Base-by-base conservation (phyloP, 441 rosid genomes). In the Erodium texanum region DNA sequence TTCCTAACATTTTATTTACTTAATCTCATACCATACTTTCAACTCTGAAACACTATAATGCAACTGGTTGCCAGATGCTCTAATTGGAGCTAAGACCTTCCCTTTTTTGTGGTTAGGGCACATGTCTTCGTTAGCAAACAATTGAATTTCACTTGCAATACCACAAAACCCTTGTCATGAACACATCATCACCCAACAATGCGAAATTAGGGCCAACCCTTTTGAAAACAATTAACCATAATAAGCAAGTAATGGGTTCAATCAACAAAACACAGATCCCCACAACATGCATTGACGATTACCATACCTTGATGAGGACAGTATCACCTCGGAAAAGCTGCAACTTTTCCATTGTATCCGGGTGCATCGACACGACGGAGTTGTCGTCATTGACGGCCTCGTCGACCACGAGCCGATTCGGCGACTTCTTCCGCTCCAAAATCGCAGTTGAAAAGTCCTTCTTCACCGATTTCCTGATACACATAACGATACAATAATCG, bases 391-490 rank as follows among this genome's bases (percentile, higher is more conserved):
- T 16, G 23, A 18, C 20, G 23, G 61, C 61, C 61, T 54, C 23
- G 9, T 54, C 61, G n/a, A 54, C 61, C 10, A 16, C 23, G 7
- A 54, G 61, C 23, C 61, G 61, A 54, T 54, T 18, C 19, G 61
- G 61, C 61, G 61, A 43, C 50, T 43, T 43, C 50, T 43, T 43
- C 15, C 50, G 50, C 50, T 43, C 50, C 50, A 43, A 43, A 16
- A 54, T 54, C 61, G 61, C 61, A 7, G 63, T 58, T 2, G 64
- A 61, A 22, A 61, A 61, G 34, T 61, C 64, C 34, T 61, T 61
- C 27, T 61, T 61, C 64, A 16, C 64, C 64, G 64, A 61, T 61
- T 61, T 61, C 29, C 64, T 59, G 64, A 22, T 22, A 22, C 64
- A 61, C 64, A 61, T 8, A 24, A 23, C 63, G 19, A 58, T n/a